These are phyloP conservation scores for Spergularia azorica DNA, from an alignment of 179 eudicot species.

Conservation along the genomic window DNA sequence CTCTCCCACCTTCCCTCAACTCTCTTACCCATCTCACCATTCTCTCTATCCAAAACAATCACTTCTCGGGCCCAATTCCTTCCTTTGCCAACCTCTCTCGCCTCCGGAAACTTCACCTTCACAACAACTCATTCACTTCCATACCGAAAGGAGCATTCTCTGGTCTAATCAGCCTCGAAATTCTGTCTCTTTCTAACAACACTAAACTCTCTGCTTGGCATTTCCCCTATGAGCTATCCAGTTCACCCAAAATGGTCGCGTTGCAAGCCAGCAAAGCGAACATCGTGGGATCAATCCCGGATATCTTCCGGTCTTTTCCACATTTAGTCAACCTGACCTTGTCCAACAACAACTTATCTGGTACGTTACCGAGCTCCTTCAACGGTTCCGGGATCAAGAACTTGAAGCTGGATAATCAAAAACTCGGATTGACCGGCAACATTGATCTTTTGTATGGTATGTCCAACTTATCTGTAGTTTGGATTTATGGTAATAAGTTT, in stretches of 20 bases:
- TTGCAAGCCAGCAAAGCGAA: slow-evolving; percentile 40
- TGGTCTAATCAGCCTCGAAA: slow-evolving; percentile 26
- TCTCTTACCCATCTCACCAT: too few relatives aligned
- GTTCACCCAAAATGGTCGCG: slow-evolving; percentile 25
- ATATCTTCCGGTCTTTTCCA: slow-evolving; percentile 41
- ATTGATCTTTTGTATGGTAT: slow-evolving; percentile 35
- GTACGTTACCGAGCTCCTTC: slow-evolving; percentile 38
- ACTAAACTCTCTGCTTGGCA: slow-evolving; percentile 34
- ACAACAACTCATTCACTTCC: slow-evolving; percentile 31
- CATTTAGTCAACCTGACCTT: slow-evolving; percentile 37
- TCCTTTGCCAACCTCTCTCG: slow-evolving; percentile 31
- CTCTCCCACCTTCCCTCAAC: slow-evolving; percentile 16
- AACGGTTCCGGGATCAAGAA: slow-evolving; percentile 32
- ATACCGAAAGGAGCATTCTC: slow-evolving; percentile 22
- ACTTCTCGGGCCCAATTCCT: neutral
- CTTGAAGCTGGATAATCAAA: slow-evolving; percentile 50
- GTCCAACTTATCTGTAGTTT: slow-evolving; percentile 35
- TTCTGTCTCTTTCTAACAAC: slow-evolving; percentile 20
- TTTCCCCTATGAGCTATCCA: slow-evolving; percentile 34
- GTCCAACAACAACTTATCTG: slow-evolving; percentile 49
- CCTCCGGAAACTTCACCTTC: slow-evolving; percentile 19
- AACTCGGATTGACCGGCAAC: slow-evolving; percentile 34
- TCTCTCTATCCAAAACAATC: too few relatives aligned
- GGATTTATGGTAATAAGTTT: slow-evolving; percentile 56
- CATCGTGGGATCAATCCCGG: slow-evolving; percentile 45